Conservation (phyloP, 805 yeast species). For the Starmera caribaea region DNA sequence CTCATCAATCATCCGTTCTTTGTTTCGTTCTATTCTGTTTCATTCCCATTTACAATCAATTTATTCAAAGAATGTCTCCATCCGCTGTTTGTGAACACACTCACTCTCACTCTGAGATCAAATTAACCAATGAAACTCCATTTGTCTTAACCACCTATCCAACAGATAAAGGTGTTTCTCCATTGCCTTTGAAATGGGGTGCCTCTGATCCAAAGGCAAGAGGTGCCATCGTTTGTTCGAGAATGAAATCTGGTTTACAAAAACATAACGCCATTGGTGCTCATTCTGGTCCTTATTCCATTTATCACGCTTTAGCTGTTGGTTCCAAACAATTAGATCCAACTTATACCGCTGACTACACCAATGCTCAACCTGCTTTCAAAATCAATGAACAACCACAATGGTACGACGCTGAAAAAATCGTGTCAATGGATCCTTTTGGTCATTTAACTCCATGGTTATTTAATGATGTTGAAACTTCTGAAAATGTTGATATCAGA, state of each 20-base stretch:
- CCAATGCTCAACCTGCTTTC: slow-evolving; percentile 56
- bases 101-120: slow-evolving; percentile 6
- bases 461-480: slow-evolving; percentile 32
- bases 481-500: slow-evolving; percentile 44
- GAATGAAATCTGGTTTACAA: slow-evolving; percentile 35
- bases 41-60: background rate
- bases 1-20: too few species aligned
- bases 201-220: slow-evolving; percentile 35
- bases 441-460: slow-evolving; percentile 61
- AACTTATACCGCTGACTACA: slow-evolving; percentile 46
- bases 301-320: slow-evolving; percentile 57
- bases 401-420: slow-evolving; percentile 47
- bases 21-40: background rate
- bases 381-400: slow-evolving; percentile 42
- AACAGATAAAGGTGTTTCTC: slow-evolving; percentile 37
- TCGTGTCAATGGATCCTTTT: slow-evolving; percentile 57
- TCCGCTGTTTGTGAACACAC: slow-evolving; percentile 7
- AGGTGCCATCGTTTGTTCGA: slow-evolving; percentile 50
- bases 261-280: slow-evolving; percentile 60
- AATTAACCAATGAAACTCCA: slow-evolving; percentile 12
- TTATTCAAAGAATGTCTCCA: slow-evolving; percentile 7
- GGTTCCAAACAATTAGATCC: slow-evolving; percentile 48
- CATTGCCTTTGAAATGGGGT: slow-evolving; percentile 47
- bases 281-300: slow-evolving; percentile 52
- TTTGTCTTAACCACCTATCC: slow-evolving; percentile 44